These are phyloP conservation scores for Centella asiatica DNA, from an alignment of 129 eudicot species.

Conservation along the genomic window DNA sequence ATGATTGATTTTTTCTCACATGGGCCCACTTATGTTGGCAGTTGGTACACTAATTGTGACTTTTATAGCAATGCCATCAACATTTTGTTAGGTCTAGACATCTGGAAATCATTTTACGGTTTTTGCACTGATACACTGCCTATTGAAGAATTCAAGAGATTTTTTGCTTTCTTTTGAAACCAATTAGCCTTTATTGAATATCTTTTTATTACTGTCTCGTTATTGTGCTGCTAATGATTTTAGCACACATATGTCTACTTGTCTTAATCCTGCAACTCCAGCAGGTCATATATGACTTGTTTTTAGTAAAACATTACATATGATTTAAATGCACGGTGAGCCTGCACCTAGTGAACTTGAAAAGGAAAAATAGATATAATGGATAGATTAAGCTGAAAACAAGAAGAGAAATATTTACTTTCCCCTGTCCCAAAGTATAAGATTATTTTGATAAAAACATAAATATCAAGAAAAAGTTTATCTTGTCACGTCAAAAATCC, in stretches of 20 bases:
- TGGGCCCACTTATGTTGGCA: background rate
- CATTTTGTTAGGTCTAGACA: background rate
- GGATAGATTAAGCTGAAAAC: background rate
- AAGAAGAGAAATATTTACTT: too few species aligned
- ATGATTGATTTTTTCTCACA: background rate
- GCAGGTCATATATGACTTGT: too few species aligned
- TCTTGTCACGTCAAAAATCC: too few species aligned
- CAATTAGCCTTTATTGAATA: too few species aligned
- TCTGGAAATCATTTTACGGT: background rate
- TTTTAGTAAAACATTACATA: background rate
- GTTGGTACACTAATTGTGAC: constrained; percentile 1
- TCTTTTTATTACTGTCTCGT: too few species aligned
- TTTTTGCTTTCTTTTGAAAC: background rate
- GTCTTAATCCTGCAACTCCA: background rate
- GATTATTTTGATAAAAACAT: too few species aligned
- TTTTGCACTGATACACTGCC: background rate
- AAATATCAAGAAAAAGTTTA: too few species aligned
- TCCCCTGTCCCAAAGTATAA: too few species aligned
- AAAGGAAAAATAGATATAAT: background rate
- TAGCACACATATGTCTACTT: background rate
- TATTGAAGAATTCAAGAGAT: background rate
- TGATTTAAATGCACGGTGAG: background rate
- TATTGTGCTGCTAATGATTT: background rate
- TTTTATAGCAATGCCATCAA: background rate
- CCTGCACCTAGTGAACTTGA: background rate